Evolutionary conservation across 1,139 yeast species (phyloP), one percentile per base, ranked within the genome.

Genomic region (Yamadazyma sp.): DNA sequence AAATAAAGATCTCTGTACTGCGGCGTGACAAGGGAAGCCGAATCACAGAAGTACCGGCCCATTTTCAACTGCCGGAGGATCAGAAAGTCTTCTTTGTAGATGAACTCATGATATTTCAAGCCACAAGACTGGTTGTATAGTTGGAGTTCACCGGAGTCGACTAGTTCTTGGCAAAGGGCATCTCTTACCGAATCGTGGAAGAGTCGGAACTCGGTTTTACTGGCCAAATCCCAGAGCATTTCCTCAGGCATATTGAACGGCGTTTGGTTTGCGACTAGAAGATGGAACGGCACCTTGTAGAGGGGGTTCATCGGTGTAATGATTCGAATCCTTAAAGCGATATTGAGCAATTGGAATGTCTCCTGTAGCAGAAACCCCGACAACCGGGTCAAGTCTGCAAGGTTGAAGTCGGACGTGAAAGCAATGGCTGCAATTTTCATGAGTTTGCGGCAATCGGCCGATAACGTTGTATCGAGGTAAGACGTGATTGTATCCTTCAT

Each of bases 211-310:
- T 47, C 48, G 12, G 69, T 49, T 33, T 57, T 52, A 3, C 61
- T 56, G 0, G 78, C 64, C 30, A 77, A 57, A 16, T 62, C 62
- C 49, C 66, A 56, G 7, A 73, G 55, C 33, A 62, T 63, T 1
- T 60, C 52, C 15, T 66, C 67, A 4, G 61, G 51, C n/a, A 76
- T 42, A 3, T 64, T 64, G 37, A 75, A 67, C 0, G 75, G 69
- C 28, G 64, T 60, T 1, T 59, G 60, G 2, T 55, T 53, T 1
- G 62, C 54, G 27, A 66, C 41, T 17, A 61, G 41, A 7, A 34
- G 22, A 42, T 71, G 70, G 45, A 75, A 73, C 4, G 82, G 81
- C 24, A 75, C 59, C 46, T 76, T 77, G 51, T 76, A 75, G 45
- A 66, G 69, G 1, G 73, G 58, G 17, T 72, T 67, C 9, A 66